Percentiles rank a stretch among this genome's conserved stretches.
Evolutionary conservation across 2,329 filamentous ascomycete species (phyloP).

Genomic region (Hymenoscyphus linearis): DNA sequence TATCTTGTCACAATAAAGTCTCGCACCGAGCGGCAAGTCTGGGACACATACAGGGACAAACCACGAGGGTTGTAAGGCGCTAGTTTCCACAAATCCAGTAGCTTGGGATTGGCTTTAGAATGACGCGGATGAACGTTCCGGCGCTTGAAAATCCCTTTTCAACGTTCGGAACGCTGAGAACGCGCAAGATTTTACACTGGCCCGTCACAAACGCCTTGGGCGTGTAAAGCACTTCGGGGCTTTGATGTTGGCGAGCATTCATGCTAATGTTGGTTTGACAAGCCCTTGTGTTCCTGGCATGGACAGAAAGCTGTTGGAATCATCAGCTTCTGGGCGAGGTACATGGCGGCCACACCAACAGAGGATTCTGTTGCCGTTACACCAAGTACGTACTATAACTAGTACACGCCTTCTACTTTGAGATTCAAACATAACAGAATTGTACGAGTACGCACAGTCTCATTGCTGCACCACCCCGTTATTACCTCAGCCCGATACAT

Average conservation of each 20-base stretch:
- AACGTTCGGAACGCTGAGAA: neutral
- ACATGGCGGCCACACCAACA: neutral
- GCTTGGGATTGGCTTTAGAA: slow-evolving; percentile 9
- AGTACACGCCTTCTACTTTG: neutral
- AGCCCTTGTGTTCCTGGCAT: neutral
- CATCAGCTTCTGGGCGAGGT: neutral
- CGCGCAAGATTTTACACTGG: neutral
- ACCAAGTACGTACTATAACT: neutral
- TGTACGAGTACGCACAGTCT: neutral
- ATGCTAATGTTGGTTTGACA: neutral
- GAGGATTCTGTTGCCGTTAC: neutral
- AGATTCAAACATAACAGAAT: neutral
- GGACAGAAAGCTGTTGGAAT: no score
- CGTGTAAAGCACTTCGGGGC: neutral
- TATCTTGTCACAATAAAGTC: neutral
- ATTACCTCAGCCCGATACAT: no score
- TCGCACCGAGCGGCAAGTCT: slow-evolving; percentile 12
- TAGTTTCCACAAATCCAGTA: slow-evolving; percentile 10
- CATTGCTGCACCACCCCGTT: no score
- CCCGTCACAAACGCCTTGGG: neutral
- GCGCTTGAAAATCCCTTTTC: neutral
- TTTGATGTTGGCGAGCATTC: neutral
- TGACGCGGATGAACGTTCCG: neutral
- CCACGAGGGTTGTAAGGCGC: slow-evolving; percentile 4
- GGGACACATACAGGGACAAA: slow-evolving; percentile 13